Base-by-base conservation (phyloP, 768 basidiomycete species). In the Lactarius indigo region DNA sequence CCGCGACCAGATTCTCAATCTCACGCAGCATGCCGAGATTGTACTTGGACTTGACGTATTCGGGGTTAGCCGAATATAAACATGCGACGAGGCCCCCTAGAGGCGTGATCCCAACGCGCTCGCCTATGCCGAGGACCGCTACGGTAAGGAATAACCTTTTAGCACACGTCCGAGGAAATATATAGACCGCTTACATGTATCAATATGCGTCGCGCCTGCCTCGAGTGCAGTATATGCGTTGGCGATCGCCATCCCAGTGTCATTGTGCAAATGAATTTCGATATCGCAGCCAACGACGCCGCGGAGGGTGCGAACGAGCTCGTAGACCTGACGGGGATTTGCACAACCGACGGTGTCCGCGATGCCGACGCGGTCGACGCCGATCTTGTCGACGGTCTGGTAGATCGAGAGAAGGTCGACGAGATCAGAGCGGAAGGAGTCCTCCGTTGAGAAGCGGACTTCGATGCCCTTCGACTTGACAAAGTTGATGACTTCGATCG, bases 401-500 rank as follows among this genome's bases (percentile, higher is more conserved):
- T 99, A 98, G 81, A 99, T 98, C 26, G 94, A 96, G 52, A 99
- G 84, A 55, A 99, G 85, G 80, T 99, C 97, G 79, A 98, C 97
- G 66, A 99, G 89, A 80, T 99, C 96, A 72, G 96, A 98, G 71
- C 97, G 93, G 93, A 99, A 99, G 23, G 95, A 97, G 77, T 99
- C 97, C 78, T 99, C 97, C 33, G 96, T 96, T 5, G 97, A 98
- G 86, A 99, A 99, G 66, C 97, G 94, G 76, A 99, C 94, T 81
- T 99, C 97, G 74, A 99, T 96, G 68, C 90, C 90, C 90, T 98
- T 99, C 82, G 92, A 95, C 85, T 99, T 99, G 85, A 99, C 96
- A 73, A 90, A 99, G 73, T 96, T 87, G 79, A 99, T 99, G 72
- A 99, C 97, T 78, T 98, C 96, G 73, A 98, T 94, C 67, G 96